These are phyloP conservation scores for Conringia planisiliqua DNA, from an alignment of 345 rosid genomes.

Conservation along the genomic window DNA sequence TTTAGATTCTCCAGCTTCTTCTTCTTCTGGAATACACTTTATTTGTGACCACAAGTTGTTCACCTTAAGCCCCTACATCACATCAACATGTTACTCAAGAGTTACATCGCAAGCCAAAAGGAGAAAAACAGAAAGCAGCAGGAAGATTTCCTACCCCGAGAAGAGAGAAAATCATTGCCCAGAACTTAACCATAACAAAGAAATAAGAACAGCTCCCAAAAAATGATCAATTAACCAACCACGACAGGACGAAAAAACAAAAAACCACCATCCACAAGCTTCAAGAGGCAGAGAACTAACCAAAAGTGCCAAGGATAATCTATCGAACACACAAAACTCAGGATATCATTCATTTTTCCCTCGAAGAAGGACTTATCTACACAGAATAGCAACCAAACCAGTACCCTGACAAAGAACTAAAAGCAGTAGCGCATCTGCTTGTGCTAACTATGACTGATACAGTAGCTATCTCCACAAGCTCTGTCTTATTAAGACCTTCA, in stretches of 20 bases:
- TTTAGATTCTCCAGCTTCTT: slow-evolving; percentile 3
- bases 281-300: slow-evolving; percentile 7
- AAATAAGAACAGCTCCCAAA: neutral
- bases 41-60: slow-evolving; percentile 11
- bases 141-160: neutral
- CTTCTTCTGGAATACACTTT: slow-evolving; percentile 26
- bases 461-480: neutral
- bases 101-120: neutral
- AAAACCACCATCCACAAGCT: neutral
- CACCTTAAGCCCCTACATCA: slow-evolving; percentile 11
- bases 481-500: neutral
- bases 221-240: neutral
- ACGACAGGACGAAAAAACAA: no score
- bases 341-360: neutral
- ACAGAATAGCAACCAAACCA: neutral
- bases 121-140: neutral
- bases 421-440: neutral
- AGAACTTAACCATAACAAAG: neutral
- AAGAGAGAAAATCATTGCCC: neutral
- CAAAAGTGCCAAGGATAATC: neutral
- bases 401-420: neutral
- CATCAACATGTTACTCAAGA: slow-evolving; percentile 8
- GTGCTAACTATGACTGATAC: neutral
- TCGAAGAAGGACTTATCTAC: neutral
- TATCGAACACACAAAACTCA: neutral